Conservation (phyloP, 805 yeast genomes). For the Candida hispaniensis region DNA sequence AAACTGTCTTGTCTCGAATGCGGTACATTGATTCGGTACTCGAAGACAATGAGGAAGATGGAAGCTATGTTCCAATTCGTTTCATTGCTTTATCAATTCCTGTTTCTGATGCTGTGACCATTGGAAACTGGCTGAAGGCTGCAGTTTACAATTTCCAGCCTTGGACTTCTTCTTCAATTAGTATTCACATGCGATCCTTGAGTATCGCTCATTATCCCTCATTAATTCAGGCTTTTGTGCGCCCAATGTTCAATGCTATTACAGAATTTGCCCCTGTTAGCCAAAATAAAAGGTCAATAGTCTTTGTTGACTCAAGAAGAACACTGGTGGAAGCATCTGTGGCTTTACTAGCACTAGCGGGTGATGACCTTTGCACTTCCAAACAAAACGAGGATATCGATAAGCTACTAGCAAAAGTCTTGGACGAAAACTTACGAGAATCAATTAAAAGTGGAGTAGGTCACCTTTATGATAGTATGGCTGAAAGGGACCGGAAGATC, state of each 20-base stretch:
- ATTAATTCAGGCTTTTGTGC: constrained; percentile 40
- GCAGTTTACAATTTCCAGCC: constrained; percentile 64
- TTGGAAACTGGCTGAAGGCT: constrained; percentile 83
- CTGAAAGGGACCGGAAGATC: constrained; percentile 39
- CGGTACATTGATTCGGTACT: constrained; percentile 56
- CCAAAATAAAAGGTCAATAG: constrained; percentile 29
- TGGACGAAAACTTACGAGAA: constrained; percentile 38
- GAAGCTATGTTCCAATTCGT: constrained; percentile 32
- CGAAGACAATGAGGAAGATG: constrained; percentile 33
- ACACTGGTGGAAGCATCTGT: constrained; percentile 44
- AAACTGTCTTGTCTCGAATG: constrained; percentile 58
- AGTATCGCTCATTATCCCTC: constrained; percentile 43
- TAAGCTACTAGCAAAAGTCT: constrained; percentile 36
- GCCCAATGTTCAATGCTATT: constrained; percentile 38
- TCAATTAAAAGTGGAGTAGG: constrained; percentile 55
- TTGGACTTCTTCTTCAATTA: constrained; percentile 42
- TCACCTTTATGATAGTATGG: constrained; percentile 48
- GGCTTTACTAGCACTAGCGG: constrained; percentile 35
- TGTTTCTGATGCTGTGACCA: constrained; percentile 61
- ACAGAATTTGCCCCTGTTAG: constrained; percentile 24
- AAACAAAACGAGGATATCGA: constrained; percentile 33
- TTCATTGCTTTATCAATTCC: constrained; percentile 62
- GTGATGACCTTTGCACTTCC: constrained; percentile 27
- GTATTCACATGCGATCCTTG: constrained; percentile 41
- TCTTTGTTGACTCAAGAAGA: constrained; percentile 50